phyloP scores from a whole-genome alignment of 306 rosid genomes.

The cucumber (Cucumis sativus) region Cucumber_9930_V3 NC_026658.2:2116501-2117000 shows the following conservation, averaged over 20 bases:
- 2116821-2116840: background rate
- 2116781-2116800: constrained; percentile 17
- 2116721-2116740: constrained; percentile 27
- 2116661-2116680: constrained; percentile 19
- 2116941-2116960: background rate
- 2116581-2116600: constrained; percentile 30
- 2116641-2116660: constrained; percentile 23
- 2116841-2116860: background rate
- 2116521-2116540: constrained; percentile 31
- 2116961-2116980: too few relatives aligned
- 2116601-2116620: constrained; percentile 25
- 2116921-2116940: background rate
- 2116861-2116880: background rate
- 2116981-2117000: too few relatives aligned
- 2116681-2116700: constrained; percentile 26
- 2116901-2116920: background rate
- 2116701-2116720: constrained; percentile 31
- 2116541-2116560: constrained; percentile 13
- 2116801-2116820: constrained; percentile 9
- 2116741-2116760: constrained; percentile 23
- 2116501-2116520: constrained; percentile 25
- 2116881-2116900: background rate
- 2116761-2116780: constrained; percentile 26
- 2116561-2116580: constrained; percentile 17
- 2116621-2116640: constrained; percentile 18